Evolutionary conservation across 148 eudicot species (phyloP), one percentile per base, ranked within the genome.

Genomic region (Fallopia convolvulus): DNA sequence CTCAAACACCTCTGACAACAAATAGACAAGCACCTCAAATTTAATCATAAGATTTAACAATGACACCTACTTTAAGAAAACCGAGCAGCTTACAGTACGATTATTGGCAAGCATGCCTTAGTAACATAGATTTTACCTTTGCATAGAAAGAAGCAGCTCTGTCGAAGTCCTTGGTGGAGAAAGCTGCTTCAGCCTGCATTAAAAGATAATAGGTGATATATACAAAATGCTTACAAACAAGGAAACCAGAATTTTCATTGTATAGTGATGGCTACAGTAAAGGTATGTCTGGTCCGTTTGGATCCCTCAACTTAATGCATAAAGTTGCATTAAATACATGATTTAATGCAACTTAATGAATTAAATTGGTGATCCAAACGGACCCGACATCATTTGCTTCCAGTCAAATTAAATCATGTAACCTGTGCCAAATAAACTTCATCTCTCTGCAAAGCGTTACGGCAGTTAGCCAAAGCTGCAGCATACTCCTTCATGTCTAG

Each of bases 71-170:
- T 58, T 17, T 23, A 58, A 58, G 32, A 58, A 9, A 58, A 3
- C 12, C 18, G 32, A 21, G 33, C 32, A 58, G 21, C 66, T 58
- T 58, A 65, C 46, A 26, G 20, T 36, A 33, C 10, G 72, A 13
- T 23, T 33, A 68, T 39, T 14, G 72, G 44, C 17, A 68, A 68
- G 36, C 44, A 39, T 68, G 72, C 44, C 36, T 66, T 36, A 17
- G 20, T 66, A 15, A 66, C 46, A 74, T 33, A 44, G 42, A 32
- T 72, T 32, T 55, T 42, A 91, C 97, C 88, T 93, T 95, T 75
- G 99, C 97, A 82, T 87, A 95, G 83, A 95, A 95, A 76, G 97
- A 93, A 76, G 99, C 93, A 53, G 99, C 97, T 83, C 99, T 91
- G 72, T 83, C 76, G 82, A 91, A 95, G 82, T 95, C 99, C 83